Percentiles rank a stretch among this genome's conserved stretches.
Conservation (phyloP, 371 early-diverging fungal species). For the Actinomortierella ambigua region DNA sequence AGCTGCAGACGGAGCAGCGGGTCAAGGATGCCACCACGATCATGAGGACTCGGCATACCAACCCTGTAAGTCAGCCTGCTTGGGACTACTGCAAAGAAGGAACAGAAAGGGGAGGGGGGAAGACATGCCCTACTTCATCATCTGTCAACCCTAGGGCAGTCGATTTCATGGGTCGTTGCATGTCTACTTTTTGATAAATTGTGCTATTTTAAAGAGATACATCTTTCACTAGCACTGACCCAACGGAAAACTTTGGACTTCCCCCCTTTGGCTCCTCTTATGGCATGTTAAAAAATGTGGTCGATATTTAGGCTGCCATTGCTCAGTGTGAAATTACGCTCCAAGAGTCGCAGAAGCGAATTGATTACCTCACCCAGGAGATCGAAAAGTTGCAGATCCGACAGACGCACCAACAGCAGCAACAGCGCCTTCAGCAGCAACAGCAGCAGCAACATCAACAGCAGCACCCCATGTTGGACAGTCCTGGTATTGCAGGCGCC, state of each 20-base stretch:
- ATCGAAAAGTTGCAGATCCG: slow-evolving; percentile 62
- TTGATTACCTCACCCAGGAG: slow-evolving; percentile 81
- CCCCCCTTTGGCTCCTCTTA: no score
- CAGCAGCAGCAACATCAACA: slow-evolving; percentile 51
- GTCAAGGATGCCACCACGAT: slow-evolving; percentile 49
- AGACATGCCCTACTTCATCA: not conserved
- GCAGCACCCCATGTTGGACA: slow-evolving; percentile 15
- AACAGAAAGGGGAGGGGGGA: not conserved
- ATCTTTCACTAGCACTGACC: no score
- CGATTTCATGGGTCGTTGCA: no score
- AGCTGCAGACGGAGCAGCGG: slow-evolving; percentile 48
- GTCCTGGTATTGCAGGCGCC: slow-evolving; percentile 18
- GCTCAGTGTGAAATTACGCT: slow-evolving; percentile 82
- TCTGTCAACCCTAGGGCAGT: no score
- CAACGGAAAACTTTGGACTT: no score
- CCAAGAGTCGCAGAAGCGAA: slow-evolving; percentile 77
- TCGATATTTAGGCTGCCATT: slow-evolving; percentile 31
- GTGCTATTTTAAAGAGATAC: no score
- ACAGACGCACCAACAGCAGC: slow-evolving; percentile 48
- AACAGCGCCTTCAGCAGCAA: slow-evolving; percentile 52
- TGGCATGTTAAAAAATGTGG: no score
- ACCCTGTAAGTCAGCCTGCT: slow-evolving; percentile 29
- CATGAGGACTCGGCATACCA: slow-evolving; percentile 46
- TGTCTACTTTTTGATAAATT: no score
- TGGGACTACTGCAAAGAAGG: no score